Evolutionary conservation across 2,329 filamentous ascomycete species (phyloP).

Genomic region (Penicillium sp.): DNA sequence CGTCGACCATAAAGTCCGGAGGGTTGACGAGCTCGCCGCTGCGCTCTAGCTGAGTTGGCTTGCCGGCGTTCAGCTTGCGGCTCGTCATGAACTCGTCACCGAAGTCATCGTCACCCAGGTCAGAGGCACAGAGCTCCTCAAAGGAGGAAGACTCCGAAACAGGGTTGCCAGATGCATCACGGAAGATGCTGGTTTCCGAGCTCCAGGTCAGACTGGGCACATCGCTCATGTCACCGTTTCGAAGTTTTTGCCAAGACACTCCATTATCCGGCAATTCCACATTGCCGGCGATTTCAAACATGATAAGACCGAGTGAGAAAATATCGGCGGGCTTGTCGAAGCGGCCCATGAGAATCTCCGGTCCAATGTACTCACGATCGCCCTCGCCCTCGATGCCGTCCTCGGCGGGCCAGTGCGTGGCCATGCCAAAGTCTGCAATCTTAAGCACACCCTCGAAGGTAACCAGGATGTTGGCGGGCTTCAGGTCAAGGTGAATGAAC

Average conservation of each 20-base stretch:
- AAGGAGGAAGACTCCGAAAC: constrained; percentile 48
- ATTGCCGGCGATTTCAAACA: constrained; percentile 91
- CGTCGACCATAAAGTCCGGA: constrained; percentile 85
- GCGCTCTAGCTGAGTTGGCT: constrained; percentile 35
- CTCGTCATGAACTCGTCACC: constrained; percentile 37
- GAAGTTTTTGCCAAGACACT: constrained; percentile 81
- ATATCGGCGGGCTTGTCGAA: constrained; percentile 91
- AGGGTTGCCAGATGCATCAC: constrained; percentile 72
- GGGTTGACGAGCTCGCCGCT: constrained; percentile 64
- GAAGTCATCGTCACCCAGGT: constrained; percentile 46
- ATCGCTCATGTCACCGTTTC: constrained; percentile 84
- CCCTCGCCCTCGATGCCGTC: constrained; percentile 83
- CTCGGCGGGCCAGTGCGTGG: constrained; percentile 72
- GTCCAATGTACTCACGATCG: constrained; percentile 93
- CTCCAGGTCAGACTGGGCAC: constrained; percentile 85
- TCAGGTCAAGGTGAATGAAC: constrained; percentile 69
- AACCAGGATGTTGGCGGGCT: constrained; percentile 65
- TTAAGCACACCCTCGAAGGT: constrained; percentile 66
- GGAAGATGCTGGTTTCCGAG: constrained; percentile 64
- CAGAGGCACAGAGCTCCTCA: constrained; percentile 44
- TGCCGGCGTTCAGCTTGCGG: constrained; percentile 24
- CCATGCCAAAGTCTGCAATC: constrained; percentile 69
- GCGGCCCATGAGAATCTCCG: constrained; percentile 81
- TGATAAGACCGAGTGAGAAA: constrained; percentile 90
- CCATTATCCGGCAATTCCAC: constrained; percentile 93